phyloP scores from a whole-genome alignment of 2,329 filamentous ascomycete genomes.

The Botrytis tulipae region DNA sequence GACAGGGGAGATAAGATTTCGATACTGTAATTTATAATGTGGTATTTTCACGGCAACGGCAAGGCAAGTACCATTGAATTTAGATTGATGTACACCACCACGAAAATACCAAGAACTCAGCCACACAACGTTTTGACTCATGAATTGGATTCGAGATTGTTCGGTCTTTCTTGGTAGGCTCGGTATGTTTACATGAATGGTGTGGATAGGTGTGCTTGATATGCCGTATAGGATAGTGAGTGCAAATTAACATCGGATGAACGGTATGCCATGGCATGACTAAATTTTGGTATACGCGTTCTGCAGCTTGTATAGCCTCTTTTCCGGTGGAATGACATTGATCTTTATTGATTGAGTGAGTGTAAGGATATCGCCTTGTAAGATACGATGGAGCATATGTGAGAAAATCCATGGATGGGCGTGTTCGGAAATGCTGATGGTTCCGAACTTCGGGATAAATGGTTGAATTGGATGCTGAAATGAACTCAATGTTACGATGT shows the following conservation, averaged over 20 bases:
- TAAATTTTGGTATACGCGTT: neutral
- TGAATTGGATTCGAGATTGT: neutral
- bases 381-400: neutral
- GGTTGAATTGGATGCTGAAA: slow-evolving; percentile 1
- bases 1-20: neutral
- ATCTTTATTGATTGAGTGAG: neutral
- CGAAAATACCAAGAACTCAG: slow-evolving; percentile 11
- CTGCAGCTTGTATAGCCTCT: neutral
- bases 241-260: slow-evolving; percentile 6
- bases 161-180: neutral
- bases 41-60: neutral
- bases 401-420: slow-evolving; percentile 4
- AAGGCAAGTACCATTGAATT: neutral
- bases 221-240: neutral
- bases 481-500: slow-evolving; percentile 11
- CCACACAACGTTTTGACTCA: slow-evolving; percentile 4
- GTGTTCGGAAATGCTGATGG: slow-evolving; percentile 12
- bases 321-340: neutral
- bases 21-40: neutral
- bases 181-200: neutral
- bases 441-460: slow-evolving; percentile 6
- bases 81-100: neutral
- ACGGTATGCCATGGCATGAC: neutral
- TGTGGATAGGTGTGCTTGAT: neutral
- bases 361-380: slow-evolving; percentile 7